Base-by-base conservation (phyloP, 495 filamentous ascomycete genomes). In the Daldinia decipiens region DNA sequence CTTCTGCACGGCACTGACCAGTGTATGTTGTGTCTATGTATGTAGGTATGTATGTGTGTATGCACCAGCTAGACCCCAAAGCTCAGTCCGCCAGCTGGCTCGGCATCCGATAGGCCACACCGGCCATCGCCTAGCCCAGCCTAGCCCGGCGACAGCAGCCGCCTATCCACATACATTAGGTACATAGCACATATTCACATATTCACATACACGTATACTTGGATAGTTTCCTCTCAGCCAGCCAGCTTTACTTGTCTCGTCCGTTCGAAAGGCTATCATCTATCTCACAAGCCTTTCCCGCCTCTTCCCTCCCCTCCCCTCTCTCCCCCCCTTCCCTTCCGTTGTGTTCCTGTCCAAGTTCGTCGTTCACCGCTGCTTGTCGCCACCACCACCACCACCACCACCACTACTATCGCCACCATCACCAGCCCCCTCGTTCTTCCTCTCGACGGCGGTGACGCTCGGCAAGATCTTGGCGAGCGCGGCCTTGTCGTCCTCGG, bases 401-500 rank as follows among this genome's bases (percentile, higher is more conserved):
- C 12, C 12, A 4, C 26, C 26, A 27, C 26, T 27, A 1, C 26
- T 24, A 21, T 13, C 31, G 11, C 32, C 32, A 11, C 34, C 0
- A 36, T 36, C 12, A 1, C 12, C 12, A 13, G 5, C 40, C 43
- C 17, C 27, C 32, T 36, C 38, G 26, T 27, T 34, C n/a, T 71
- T 61, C 56, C 72, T 71, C 17, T 81, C 77, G 26, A 84, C 74
- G 55, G 71, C 59, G 32, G 76, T 76, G 68, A 85, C 79, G 58
- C 74, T 74, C n/a, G 83, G 82, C 39, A 75, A 65, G 11, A 76
- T 40, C 67, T 73, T 76, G 19, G 77, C 75, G 59, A 85, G 72
- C 26, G 67, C 79, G 15, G 70, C 80, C 68, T 75, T 77, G 70
- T 84, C 83, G 26, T 78, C 74, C 59, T 83, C 81, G 17, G 81